Base-by-base conservation (phyloP, 768 basidiomycete genomes). In the Amanita inopinata region DNA sequence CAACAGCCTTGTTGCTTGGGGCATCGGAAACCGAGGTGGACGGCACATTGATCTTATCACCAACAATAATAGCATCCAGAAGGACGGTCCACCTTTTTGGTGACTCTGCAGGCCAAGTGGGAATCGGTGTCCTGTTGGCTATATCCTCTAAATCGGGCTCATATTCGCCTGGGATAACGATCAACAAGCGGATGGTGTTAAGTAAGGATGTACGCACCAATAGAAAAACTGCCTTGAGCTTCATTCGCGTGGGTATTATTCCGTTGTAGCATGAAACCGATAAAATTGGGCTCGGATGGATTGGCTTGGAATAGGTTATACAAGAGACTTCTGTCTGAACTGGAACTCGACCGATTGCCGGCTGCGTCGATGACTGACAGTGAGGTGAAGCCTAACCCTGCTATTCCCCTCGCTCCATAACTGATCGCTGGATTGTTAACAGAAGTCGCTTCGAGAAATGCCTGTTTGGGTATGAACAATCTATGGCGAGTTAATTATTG, bases 1-100 rank as follows among this genome's bases (percentile, higher is more conserved):
- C 73, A 35, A 90, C 84, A 4, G 83, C 85, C 51, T 79, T 78
- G 50, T 80, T 77, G 23, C 65, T 62, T 4, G 86, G 83, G 1
- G 73, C 86, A 22, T 63, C 66, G 3, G 57, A 33, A 19, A 88
- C 75, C 5, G 56, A 61, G 17, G 74, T 80, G 2, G 69, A 71
- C 8, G 84, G 75, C 10, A 68, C 54, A 20, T 71, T 57, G 14
- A 71, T 67, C 23, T 66, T 66, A 24, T 64, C 61, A 25, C 77
- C 78, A 10, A 84, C 65, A 40, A 85, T 70, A 46, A 88, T 58
- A 12, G 78, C 78, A 43, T 89, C 88, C 43, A 91, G 57, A 14
- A 88, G 70, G 33, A 91, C 66, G 45, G 73, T 84, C 88, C 88
- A 91, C 17, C 84, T 71, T 33, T 53, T 67, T 1, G 88, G 87